Evolutionary conservation across 495 filamentous ascomycete species (phyloP).

Genomic region (Apiosordaria backusii): DNA sequence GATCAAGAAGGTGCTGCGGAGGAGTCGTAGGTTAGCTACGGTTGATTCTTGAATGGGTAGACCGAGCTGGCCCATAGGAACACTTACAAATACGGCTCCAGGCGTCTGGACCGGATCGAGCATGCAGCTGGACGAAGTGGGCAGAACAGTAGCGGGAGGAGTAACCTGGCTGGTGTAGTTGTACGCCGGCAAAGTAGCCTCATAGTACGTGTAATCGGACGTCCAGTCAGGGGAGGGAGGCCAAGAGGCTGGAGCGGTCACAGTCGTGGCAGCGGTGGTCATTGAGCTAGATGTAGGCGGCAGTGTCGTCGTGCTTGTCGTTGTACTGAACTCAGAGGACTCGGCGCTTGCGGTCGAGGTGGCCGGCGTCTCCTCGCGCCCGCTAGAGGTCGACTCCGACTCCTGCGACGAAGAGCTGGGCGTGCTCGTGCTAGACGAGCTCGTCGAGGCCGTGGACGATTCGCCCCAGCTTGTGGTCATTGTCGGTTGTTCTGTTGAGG

Average conservation of each 20-base stretch:
- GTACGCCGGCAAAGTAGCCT: not conserved
- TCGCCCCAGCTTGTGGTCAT: not conserved
- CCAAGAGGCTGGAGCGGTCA: not conserved
- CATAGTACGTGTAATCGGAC: conserved; percentile 1
- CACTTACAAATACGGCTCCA: conserved; percentile 5
- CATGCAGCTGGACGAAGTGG: not conserved
- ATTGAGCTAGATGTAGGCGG: not conserved
- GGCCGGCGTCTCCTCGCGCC: not conserved
- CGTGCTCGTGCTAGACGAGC: not conserved
- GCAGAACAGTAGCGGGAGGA: not conserved
- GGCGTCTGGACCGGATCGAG: not conserved
- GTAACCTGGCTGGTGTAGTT: not conserved
- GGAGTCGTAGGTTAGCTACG: not conserved
- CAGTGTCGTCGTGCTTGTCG: not conserved
- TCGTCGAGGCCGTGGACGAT: not conserved
- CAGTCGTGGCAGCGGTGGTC: not conserved
- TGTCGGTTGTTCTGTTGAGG: not conserved
- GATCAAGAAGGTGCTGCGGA: conserved; percentile 5
- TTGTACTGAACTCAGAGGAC: not conserved
- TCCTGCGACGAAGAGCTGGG: not conserved
- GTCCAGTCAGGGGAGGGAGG: not conserved
- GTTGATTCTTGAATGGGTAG: not conserved
- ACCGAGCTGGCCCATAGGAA: not conserved
- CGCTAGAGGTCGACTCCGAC: not conserved
- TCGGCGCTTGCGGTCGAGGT: not conserved